These are phyloP conservation scores for Chlorella sorokiniana DNA, from an alignment of 139 green algal genomes.

Conservation along the genomic window DNA sequence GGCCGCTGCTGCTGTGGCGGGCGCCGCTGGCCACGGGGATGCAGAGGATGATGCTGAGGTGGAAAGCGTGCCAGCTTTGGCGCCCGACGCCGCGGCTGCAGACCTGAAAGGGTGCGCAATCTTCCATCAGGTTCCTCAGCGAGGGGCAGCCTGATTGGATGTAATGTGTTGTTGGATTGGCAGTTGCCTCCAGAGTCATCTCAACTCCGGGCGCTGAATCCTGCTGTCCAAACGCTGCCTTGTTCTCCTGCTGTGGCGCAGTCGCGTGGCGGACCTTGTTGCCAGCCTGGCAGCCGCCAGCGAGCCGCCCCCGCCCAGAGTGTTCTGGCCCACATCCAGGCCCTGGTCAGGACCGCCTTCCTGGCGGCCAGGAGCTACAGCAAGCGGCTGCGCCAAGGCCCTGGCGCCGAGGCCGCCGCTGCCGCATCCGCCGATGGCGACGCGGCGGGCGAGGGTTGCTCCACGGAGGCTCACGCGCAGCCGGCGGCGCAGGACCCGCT, in stretches of 20 bases:
- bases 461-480: neutral
- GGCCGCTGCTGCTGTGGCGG: neutral
- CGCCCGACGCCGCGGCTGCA: neutral
- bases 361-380: neutral
- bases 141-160: neutral
- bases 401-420: neutral
- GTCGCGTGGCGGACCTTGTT: neutral
- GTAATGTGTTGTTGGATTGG: neutral
- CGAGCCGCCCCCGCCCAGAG: neutral
- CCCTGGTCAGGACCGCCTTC: neutral
- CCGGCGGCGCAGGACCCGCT: neutral
- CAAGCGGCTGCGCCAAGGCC: neutral
- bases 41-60: neutral
- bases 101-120: constrained; percentile 20
- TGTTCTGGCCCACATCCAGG: neutral
- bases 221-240: neutral
- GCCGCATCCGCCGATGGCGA: neutral
- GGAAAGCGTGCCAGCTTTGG: neutral
- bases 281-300: neutral
- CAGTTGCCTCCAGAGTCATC: too few species aligned
- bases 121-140: too few species aligned
- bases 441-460: neutral
- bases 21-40: too few species aligned
- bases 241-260: neutral
- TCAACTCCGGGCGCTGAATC: too few species aligned